Evolutionary conservation across 2,329 filamentous ascomycete species (phyloP), one percentile per base, ranked within the genome.

Genomic region (Xylariales sp.): DNA sequence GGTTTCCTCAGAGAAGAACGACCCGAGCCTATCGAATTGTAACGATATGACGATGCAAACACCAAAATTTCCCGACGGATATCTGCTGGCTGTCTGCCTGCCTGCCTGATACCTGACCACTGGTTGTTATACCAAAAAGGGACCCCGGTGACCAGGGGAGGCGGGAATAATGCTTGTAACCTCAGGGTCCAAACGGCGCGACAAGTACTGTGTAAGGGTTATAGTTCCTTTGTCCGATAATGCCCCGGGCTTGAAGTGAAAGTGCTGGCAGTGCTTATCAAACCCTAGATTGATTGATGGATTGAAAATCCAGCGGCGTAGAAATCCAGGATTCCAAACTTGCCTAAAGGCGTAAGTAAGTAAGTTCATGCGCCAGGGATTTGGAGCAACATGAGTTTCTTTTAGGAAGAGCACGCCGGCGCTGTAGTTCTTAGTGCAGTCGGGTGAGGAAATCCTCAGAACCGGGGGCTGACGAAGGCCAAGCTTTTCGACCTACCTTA

Each of bases 11-110:
- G 37, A 38, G 32, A 45, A 36, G 38, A 45, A 33, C 31, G 38
- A 38, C 31, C 34, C 43, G 36, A 32, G 39, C 43, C 39, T 45
- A 45, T 45, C 43, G 43, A 38, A 34, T 32, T 22, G 40, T 35
- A 31, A 36, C 35, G 25, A 35, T 38, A 36, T 24, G 31, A 19
- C 15, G 28, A 33, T 22, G 40, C 40, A 43, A 40, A 46, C 20
- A 32, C 25, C 33, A n/a, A 43, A 25, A 29, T 22, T 38, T 21
- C 11, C 44, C 35, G 40, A 16, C 40, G 44, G 40, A 22, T 42
- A 31, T 31, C 34, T 45, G 43, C 43, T 38, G 21, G 34, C 33
- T 40, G 24, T n/a, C n/a, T n/a, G n/a, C n/a, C n/a, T n/a, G n/a
- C n/a, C 33, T 29, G 43, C 15, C 36, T 31, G 36, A 31, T 39